Evolutionary conservation across 306 rosid genomes (phyloP).

Genomic region (Adenanthera pavonina): DNA sequence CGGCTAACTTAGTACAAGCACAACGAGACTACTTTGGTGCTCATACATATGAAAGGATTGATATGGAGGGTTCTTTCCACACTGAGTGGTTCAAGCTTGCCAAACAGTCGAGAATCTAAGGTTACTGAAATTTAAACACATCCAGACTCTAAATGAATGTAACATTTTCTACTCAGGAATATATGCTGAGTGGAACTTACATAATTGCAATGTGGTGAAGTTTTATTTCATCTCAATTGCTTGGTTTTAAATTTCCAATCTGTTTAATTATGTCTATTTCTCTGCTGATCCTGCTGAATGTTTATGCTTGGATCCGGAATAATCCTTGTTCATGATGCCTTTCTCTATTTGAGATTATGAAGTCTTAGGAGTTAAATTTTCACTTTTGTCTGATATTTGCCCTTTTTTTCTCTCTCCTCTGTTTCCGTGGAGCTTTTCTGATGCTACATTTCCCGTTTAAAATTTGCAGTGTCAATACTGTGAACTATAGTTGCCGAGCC

Average conservation of each 20-base stretch:
- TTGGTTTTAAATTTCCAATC: conserved; percentile 34
- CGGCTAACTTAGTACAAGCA: conserved; percentile 95
- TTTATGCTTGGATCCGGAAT: conserved; percentile 21
- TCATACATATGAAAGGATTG: conserved; percentile 88
- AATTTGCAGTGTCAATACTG: neutral
- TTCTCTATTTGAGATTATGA: conserved; percentile 31
- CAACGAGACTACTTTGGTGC: conserved; percentile 96
- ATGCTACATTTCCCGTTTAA: neutral
- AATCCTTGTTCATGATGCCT: conserved; percentile 21
- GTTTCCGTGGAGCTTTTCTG: neutral
- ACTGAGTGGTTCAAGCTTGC: conserved; percentile 98
- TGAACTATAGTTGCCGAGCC: neutral
- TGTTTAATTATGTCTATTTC: conserved; percentile 38
- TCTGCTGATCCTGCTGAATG: conserved; percentile 36
- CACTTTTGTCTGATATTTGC: conserved; percentile 16
- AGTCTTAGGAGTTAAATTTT: conserved; percentile 6
- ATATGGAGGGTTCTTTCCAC: conserved; percentile 77
- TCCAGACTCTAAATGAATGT: conserved; percentile 43
- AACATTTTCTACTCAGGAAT: conserved; percentile 59
- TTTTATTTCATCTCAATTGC: conserved; percentile 32
- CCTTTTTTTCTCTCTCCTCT: neutral
- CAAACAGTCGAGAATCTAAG: conserved; percentile 58
- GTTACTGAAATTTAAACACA: conserved; percentile 23
- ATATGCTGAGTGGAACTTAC: conserved; percentile 54
- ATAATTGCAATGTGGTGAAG: conserved; percentile 46